Percentiles rank a stretch among this genome's conserved stretches.
Evolutionary conservation across 345 rosid genomes (phyloP).

Genomic region (Ceriops tagal): DNA sequence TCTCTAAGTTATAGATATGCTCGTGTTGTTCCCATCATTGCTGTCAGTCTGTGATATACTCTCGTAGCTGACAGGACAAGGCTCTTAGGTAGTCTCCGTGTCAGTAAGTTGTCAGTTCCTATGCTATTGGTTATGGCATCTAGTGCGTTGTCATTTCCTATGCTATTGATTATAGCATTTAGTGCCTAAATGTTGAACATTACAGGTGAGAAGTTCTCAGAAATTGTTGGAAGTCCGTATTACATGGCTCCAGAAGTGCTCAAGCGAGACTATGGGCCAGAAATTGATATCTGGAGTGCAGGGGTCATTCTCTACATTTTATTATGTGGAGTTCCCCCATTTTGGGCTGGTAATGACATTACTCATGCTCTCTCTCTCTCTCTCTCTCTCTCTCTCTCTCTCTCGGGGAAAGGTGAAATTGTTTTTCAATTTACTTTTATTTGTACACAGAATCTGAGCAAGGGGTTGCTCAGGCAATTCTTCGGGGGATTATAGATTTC

Average conservation of each 20-base stretch:
- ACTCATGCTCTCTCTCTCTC: background rate
- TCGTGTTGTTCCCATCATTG: background rate
- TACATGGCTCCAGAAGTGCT: slow-evolving; percentile 99
- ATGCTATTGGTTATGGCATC: background rate
- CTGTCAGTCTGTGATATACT: background rate
- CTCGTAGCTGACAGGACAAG: background rate
- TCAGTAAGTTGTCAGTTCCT: background rate
- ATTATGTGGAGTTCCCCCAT: slow-evolving; percentile 97
- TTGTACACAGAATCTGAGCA: slow-evolving; percentile 84
- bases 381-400: slow-evolving; percentile 2
- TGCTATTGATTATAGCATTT: background rate
- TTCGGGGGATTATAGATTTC: slow-evolving; percentile 93
- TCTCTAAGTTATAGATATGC: background rate
- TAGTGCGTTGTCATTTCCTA: background rate
- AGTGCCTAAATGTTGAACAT: slow-evolving; percentile 21
- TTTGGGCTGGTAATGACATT: slow-evolving; percentile 85
- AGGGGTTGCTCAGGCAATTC: slow-evolving; percentile 99
- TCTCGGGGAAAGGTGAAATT: background rate
- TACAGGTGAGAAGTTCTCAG: slow-evolving; percentile 89
- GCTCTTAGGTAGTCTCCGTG: background rate
- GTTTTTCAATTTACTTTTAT: background rate
- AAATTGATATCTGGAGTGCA: slow-evolving; percentile 99
- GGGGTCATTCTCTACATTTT: slow-evolving; percentile 96
- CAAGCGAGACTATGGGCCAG: slow-evolving; percentile 94
- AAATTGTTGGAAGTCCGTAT: slow-evolving; percentile 98